phyloP scores from a whole-genome alignment of 306 rosid species.

The Dicorynia guianensis region DNA sequence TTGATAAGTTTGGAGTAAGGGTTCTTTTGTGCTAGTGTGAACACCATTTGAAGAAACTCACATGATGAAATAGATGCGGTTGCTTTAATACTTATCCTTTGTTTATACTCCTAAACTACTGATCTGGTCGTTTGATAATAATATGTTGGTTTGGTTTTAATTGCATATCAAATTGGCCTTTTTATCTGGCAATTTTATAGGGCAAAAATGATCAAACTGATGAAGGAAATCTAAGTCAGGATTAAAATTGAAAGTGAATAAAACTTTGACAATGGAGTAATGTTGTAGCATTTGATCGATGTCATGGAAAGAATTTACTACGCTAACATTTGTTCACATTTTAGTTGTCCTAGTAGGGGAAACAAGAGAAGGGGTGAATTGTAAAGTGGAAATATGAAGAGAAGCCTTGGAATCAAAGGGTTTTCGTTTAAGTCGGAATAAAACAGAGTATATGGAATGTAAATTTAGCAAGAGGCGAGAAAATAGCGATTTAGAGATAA shows the following conservation, averaged over 20 bases:
- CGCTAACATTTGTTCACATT: no score
- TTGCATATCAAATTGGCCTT: background rate
- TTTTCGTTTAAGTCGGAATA: no score
- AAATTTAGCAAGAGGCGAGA: no score
- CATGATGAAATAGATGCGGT: background rate
- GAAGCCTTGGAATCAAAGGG: no score
- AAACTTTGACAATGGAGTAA: background rate
- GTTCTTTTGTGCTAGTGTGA: background rate
- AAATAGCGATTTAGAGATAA: no score
- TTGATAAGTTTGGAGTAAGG: background rate
- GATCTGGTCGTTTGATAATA: background rate
- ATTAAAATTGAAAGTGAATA: background rate
- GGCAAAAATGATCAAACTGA: background rate
- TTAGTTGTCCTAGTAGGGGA: no score
- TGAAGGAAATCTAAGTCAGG: background rate
- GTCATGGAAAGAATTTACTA: no score
- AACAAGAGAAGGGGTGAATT: no score
- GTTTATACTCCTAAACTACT: background rate
- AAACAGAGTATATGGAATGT: no score
- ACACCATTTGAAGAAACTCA: background rate
- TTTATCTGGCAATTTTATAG: background rate
- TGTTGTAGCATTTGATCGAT: background rate
- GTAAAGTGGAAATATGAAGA: no score
- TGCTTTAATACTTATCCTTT: background rate
- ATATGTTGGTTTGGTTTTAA: background rate